Percentiles rank a stretch among this genome's conserved stretches.
These are phyloP conservation scores for Coemansia sp. DNA, from an alignment of 192 early-diverging fungal genomes.

Conservation along the genomic window DNA sequence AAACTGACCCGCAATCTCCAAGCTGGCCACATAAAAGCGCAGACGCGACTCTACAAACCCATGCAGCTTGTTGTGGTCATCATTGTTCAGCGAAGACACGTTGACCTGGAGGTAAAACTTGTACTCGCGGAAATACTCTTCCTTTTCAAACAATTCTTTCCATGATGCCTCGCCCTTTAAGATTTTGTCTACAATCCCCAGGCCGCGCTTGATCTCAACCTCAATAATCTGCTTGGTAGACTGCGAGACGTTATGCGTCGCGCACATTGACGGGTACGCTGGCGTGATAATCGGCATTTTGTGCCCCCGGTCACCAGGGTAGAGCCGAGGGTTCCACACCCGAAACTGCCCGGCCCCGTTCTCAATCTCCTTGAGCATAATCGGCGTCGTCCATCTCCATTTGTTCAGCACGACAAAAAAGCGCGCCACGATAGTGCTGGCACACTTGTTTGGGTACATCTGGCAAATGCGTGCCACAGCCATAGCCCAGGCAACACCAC, in stretches of 20 bases:
- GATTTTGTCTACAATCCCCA: conserved; percentile 72
- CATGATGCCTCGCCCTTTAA: conserved; percentile 74
- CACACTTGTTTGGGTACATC: conserved; percentile 91
- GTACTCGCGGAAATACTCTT: conserved; percentile 86
- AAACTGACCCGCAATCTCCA: conserved; percentile 77
- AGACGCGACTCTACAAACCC: conserved; percentile 91
- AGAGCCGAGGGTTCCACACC: conserved; percentile 94
- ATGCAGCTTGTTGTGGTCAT: conserved; percentile 76
- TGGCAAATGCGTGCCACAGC: conserved; percentile 93
- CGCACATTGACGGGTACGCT: conserved; percentile 97
- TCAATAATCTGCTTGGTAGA: conserved; percentile 84
- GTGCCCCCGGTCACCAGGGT: conserved; percentile 76
- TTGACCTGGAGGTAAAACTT: conserved; percentile 88
- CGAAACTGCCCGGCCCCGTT: conserved; percentile 81
- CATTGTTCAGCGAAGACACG: conserved; percentile 69
- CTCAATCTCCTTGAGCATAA: conserved; percentile 83
- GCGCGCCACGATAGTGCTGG: conserved; percentile 77
- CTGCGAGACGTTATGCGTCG: conserved; percentile 92
- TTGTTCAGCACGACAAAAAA: conserved; percentile 86
- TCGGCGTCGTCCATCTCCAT: conserved; percentile 96
- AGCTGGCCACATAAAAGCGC: conserved; percentile 77
- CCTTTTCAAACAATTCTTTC: conserved; percentile 83
- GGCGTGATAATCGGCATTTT: conserved; percentile 98
- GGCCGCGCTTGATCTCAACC: conserved; percentile 80
- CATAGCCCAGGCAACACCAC: conserved; percentile 99